Conservation (phyloP, 495 filamentous ascomycete species). For the Filosporella fistucella region DNA sequence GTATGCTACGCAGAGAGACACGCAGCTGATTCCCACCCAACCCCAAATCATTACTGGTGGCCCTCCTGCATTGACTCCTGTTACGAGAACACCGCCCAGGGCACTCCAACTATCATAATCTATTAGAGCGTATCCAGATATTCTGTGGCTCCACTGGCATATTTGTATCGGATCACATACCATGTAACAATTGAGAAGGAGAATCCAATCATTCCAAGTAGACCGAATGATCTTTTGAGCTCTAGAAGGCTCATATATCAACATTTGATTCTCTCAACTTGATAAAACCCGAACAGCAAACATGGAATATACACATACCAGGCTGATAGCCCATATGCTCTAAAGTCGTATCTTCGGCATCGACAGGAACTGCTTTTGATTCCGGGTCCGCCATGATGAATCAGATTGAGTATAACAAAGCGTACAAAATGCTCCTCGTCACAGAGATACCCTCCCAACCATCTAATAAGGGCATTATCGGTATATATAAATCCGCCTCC, state of each 20-base stretch:
- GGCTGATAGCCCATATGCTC: slow-evolving; percentile 47
- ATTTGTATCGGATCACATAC: slow-evolving; percentile 22
- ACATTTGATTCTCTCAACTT: neutral
- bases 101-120: slow-evolving; percentile 45
- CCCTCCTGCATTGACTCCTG: slow-evolving; percentile 50
- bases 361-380: neutral
- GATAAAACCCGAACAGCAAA: neutral
- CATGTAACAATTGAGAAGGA: slow-evolving; percentile 55
- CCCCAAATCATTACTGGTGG: slow-evolving; percentile 55
- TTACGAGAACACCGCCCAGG: slow-evolving; percentile 50
- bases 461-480: too few relatives aligned
- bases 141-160: neutral
- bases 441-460: too few relatives aligned
- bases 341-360: slow-evolving; percentile 37
- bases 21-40: slow-evolving; percentile 46
- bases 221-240: slow-evolving; percentile 52
- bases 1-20: slow-evolving; percentile 48
- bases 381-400: slow-evolving; percentile 3
- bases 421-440: too few relatives aligned
- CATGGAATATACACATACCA: slow-evolving; percentile 25
- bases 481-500: too few relatives aligned
- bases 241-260: slow-evolving; percentile 29
- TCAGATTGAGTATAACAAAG: too few relatives aligned
- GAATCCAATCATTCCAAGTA: slow-evolving; percentile 57
- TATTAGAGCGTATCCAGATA: neutral